Conservation (phyloP, 352 stramenopile genomes). For the Globisporangium iwayamae region DNA sequence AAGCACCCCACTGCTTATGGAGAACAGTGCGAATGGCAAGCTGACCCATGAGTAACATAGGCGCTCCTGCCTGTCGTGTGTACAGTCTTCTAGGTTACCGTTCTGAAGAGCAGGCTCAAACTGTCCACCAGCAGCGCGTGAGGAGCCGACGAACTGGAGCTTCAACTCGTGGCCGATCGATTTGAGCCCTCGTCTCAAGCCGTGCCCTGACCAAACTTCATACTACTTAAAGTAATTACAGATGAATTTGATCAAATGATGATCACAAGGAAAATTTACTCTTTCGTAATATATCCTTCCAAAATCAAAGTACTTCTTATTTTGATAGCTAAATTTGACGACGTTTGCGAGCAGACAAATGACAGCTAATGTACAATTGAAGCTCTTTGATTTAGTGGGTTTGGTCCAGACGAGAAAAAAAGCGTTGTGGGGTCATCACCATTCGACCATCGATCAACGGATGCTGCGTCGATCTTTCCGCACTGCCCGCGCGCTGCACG, state of each 20-base stretch:
- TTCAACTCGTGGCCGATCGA: no score
- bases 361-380: background rate
- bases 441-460: no score
- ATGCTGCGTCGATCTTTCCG: conserved; percentile 9
- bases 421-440: background rate
- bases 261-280: no score
- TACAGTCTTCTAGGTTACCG: background rate
- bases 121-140: background rate
- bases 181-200: no score
- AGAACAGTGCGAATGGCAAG: background rate
- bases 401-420: no score
- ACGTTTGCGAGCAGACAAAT: background rate
- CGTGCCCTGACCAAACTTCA: no score
- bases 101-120: background rate
- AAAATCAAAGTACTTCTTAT: no score
- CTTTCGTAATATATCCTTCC: no score
- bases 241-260: no score
- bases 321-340: no score
- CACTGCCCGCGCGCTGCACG: conserved; percentile 4
- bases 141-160: no score
- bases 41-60: background rate
- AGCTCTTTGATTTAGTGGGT: background rate
- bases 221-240: no score
- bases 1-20: background rate
- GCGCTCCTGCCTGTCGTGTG: background rate